Percentiles rank a stretch among this genome's conserved stretches.
These are phyloP conservation scores for Cordyceps farinosa DNA, from an alignment of 2,329 filamentous ascomycete genomes.

Conservation along the genomic window DNA sequence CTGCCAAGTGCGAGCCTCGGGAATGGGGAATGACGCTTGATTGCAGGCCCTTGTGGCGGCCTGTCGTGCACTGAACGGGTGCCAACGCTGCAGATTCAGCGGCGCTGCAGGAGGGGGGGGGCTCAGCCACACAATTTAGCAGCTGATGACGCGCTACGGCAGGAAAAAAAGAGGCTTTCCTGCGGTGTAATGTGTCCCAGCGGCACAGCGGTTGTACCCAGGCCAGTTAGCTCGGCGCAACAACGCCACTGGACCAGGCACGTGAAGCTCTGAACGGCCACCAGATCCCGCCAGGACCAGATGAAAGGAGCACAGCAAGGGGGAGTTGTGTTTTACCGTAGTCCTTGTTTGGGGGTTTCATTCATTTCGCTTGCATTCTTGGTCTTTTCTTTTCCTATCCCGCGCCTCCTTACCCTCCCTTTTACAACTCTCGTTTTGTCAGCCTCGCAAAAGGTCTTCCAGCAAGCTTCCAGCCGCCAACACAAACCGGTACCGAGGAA, in stretches of 20 bases:
- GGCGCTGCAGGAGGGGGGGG: background rate
- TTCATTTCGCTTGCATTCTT: background rate
- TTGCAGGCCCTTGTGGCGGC: background rate
- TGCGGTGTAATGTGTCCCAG: background rate
- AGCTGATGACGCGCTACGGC: background rate
- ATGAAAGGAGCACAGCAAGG: background rate
- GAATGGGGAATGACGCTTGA: background rate
- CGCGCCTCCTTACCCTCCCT: background rate
- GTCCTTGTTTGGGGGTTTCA: no score
- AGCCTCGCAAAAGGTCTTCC: background rate
- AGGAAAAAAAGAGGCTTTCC: no score
- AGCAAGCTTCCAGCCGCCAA: background rate
- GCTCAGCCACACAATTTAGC: conserved; percentile 1
- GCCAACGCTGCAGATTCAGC: background rate
- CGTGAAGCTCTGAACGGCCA: conserved; percentile 3
- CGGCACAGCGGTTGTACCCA: no score
- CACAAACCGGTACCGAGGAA: conserved; percentile 10
- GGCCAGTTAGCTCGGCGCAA: background rate
- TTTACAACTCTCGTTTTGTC: no score
- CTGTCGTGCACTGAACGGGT: background rate
- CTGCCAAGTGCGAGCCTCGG: background rate
- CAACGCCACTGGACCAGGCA: background rate
- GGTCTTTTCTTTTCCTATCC: background rate
- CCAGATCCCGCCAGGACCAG: background rate
- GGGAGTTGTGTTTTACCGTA: background rate